A percentile compares a stretch with the other conserved stretches of the same genome.
phyloP scores from a whole-genome alignment of 2,329 filamentous ascomycete species.

The Calonectria honghensis region DNA sequence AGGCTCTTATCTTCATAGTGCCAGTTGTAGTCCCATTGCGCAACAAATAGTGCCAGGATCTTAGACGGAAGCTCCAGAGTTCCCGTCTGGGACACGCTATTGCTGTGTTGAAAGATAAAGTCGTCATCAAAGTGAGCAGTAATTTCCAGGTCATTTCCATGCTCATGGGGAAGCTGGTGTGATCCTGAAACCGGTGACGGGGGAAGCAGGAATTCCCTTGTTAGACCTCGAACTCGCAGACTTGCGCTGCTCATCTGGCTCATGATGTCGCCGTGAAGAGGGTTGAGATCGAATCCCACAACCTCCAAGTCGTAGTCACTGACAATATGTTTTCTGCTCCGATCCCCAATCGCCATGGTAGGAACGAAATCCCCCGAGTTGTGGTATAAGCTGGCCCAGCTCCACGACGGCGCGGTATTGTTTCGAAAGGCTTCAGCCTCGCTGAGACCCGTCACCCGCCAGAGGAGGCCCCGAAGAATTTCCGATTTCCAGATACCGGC shows the following conservation, averaged over 20 bases:
- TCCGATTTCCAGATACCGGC: conserved; percentile 3
- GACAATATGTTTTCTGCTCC: background rate
- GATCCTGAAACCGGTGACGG: background rate
- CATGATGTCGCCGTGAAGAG: conserved; percentile 4
- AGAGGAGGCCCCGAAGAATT: conserved; percentile 1
- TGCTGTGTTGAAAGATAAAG: background rate
- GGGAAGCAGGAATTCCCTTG: background rate
- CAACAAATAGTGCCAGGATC: background rate
- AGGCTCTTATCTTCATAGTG: background rate
- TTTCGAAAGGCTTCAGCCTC: background rate
- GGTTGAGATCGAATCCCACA: background rate
- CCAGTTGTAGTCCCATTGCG: conserved; percentile 5
- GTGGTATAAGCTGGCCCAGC: background rate
- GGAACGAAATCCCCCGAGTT: background rate
- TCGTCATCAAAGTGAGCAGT: background rate
- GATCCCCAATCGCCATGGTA: background rate
- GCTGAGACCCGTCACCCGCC: background rate
- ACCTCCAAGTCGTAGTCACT: background rate
- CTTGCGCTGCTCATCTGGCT: background rate
- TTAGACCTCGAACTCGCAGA: background rate
- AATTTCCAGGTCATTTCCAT: background rate
- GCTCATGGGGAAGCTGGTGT: background rate
- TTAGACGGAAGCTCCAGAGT: background rate
- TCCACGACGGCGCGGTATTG: background rate
- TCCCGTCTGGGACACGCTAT: background rate